phyloP scores from a whole-genome alignment of 2,329 filamentous ascomycete genomes.

The Cadophora sp. region DNA sequence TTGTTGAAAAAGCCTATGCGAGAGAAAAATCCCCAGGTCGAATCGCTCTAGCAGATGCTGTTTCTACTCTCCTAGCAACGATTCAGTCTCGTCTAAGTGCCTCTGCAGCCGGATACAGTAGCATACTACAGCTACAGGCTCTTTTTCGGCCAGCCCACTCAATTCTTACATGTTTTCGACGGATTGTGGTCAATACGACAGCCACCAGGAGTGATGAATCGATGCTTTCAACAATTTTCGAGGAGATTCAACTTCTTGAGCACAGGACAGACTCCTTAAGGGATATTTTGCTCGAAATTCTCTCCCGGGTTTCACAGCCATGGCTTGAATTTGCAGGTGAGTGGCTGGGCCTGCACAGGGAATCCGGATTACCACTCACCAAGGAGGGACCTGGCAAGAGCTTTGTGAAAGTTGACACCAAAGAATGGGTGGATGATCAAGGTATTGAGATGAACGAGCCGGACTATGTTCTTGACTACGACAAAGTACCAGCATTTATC shows the following conservation, averaged over 20 bases:
- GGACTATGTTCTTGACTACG: conserved; percentile 68
- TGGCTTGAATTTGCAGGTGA: conserved; percentile 73
- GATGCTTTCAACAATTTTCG: conserved; percentile 66
- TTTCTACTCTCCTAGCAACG: conserved; percentile 47
- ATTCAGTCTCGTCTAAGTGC: conserved; percentile 43
- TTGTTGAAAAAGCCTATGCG: conserved; percentile 42
- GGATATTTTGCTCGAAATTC: conserved; percentile 69
- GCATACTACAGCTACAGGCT: conserved; percentile 44
- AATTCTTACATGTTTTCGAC: conserved; percentile 44
- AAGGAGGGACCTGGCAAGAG: conserved; percentile 57
- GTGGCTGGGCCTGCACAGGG: conserved; percentile 75
- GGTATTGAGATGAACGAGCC: conserved; percentile 62
- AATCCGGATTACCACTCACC: conserved; percentile 60
- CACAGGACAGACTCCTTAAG: conserved; percentile 67
- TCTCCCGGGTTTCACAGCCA: conserved; percentile 67
- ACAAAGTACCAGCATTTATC: conserved; percentile 75
- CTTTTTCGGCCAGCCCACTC: conserved; percentile 43
- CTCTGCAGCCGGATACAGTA: conserved; percentile 37
- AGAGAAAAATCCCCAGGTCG: conserved; percentile 40
- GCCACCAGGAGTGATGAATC: conserved; percentile 60
- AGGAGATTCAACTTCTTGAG: conserved; percentile 67
- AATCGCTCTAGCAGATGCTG: conserved; percentile 46
- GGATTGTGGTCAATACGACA: conserved; percentile 39
- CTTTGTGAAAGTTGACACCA: conserved; percentile 66
- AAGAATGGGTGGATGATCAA: conserved; percentile 63